Evolutionary conservation across 345 rosid genomes (phyloP).

Genomic region (Salix suchowensis): DNA sequence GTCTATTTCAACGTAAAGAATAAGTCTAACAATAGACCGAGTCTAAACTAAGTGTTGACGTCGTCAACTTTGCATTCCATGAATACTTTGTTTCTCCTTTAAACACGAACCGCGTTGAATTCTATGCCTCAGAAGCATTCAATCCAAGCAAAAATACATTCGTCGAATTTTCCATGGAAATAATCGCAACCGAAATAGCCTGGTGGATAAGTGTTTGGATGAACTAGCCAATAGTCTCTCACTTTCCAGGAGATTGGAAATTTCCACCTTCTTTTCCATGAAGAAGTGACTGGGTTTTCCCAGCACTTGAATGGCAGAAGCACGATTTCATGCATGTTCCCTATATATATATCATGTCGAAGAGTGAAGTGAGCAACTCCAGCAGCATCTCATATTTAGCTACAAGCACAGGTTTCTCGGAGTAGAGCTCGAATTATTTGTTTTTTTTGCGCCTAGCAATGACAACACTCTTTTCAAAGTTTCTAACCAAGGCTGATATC

Average conservation of each 20-base stretch:
- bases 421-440: no score
- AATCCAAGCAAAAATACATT: neutral
- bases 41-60: neutral
- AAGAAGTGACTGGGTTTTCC: neutral
- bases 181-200: neutral
- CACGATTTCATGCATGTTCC: neutral
- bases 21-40: neutral
- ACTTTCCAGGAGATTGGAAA: neutral
- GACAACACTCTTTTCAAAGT: neutral
- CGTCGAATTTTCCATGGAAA: neutral
- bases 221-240: neutral
- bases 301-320: neutral
- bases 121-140: neutral
- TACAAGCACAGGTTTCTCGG: neutral
- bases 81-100: neutral
- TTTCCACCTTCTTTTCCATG: neutral
- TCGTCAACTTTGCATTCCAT: neutral
- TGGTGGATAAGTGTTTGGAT: neutral
- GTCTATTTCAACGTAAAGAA: no score
- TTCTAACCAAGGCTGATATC: neutral
- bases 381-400: neutral
- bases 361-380: neutral
- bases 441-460: neutral
- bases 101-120: neutral
- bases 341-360: neutral